A percentile compares a stretch with the other conserved stretches of the same genome.
Evolutionary conservation across 1,284 basidiomycete genomes (phyloP).

Genomic region (Veloporphyrellus conicus): DNA sequence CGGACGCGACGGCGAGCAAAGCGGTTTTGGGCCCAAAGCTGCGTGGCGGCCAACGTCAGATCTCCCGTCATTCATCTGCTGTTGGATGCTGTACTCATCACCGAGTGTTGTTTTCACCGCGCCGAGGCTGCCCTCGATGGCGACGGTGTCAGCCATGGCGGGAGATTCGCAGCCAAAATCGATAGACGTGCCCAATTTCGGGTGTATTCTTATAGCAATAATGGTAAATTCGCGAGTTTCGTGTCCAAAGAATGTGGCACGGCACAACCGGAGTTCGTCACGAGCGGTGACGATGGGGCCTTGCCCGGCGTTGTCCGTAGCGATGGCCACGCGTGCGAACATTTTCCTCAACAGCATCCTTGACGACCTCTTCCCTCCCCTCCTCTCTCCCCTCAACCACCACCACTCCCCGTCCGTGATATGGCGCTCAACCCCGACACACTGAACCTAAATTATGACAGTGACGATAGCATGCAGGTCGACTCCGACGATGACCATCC

Average conservation of each 20-base stretch:
- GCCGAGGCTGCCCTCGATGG: slow-evolving; percentile 1
- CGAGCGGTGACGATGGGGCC: slow-evolving; percentile 62
- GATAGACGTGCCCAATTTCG: background rate
- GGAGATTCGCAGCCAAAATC: slow-evolving; percentile 11
- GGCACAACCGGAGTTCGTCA: slow-evolving; percentile 39
- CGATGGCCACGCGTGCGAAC: slow-evolving; percentile 68
- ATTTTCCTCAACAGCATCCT: slow-evolving; percentile 62
- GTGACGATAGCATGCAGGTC: slow-evolving; percentile 44
- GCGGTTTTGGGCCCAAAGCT: slow-evolving; percentile 9
- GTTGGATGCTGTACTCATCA: background rate
- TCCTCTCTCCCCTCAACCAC: slow-evolving; percentile 33
- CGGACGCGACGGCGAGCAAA: slow-evolving; percentile 7
- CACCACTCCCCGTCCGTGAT: slow-evolving; percentile 27
- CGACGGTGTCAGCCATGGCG: slow-evolving; percentile 11
- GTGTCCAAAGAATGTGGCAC: slow-evolving; percentile 33
- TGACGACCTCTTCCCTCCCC: slow-evolving; percentile 47
- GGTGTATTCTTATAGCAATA: slow-evolving; percentile 13
- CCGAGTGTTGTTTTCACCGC: background rate
- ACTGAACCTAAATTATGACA: slow-evolving; percentile 37
- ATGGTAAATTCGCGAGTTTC: slow-evolving; percentile 21
- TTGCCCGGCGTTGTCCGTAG: slow-evolving; percentile 68
- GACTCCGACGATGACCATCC: slow-evolving; percentile 43
- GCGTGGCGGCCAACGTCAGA: slow-evolving; percentile 8
- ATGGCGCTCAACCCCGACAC: slow-evolving; percentile 38
- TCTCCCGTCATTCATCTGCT: background rate